Conservation (phyloP, 306 rosid species). For the Castanospermum australe region DNA sequence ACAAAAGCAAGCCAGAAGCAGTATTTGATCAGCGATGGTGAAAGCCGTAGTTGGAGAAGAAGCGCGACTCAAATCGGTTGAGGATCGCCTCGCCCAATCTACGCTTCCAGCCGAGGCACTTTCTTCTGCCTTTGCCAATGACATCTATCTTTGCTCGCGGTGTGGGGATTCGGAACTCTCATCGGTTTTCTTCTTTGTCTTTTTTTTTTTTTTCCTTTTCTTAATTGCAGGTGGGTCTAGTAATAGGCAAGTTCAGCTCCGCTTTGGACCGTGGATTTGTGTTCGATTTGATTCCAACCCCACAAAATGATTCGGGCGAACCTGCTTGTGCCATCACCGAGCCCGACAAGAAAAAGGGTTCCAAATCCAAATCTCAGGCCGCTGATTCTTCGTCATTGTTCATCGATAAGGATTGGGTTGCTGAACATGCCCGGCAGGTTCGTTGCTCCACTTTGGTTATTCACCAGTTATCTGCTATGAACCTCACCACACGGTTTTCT, state of each 20-base stretch:
- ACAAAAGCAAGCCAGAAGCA: background rate
- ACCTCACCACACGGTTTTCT: background rate
- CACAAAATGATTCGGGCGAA: constrained; percentile 67
- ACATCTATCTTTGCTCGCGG: background rate
- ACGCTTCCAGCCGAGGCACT: constrained; percentile 57
- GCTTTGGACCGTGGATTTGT: constrained; percentile 72
- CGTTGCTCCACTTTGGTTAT: background rate
- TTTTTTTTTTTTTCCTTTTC: background rate
- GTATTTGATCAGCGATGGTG: constrained; percentile 61
- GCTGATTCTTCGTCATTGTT: constrained; percentile 58
- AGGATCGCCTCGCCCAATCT: constrained; percentile 73
- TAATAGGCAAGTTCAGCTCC: constrained; percentile 74
- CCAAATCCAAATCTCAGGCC: constrained; percentile 60
- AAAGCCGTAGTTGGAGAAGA: constrained; percentile 88
- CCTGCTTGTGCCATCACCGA: constrained; percentile 59
- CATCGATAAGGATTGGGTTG: constrained; percentile 82
- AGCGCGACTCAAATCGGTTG: constrained; percentile 58
- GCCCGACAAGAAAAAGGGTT: constrained; percentile 59
- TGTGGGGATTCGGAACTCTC: background rate
- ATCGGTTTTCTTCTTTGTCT: background rate
- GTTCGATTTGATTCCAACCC: constrained; percentile 79
- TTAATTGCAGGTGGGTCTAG: constrained; percentile 69
- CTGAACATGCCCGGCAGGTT: constrained; percentile 96
- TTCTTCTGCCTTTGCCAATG: background rate
- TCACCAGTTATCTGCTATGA: background rate